Evolutionary conservation across 2,329 filamentous ascomycete species (phyloP).

Genomic region (Diaporthe australafricana): DNA sequence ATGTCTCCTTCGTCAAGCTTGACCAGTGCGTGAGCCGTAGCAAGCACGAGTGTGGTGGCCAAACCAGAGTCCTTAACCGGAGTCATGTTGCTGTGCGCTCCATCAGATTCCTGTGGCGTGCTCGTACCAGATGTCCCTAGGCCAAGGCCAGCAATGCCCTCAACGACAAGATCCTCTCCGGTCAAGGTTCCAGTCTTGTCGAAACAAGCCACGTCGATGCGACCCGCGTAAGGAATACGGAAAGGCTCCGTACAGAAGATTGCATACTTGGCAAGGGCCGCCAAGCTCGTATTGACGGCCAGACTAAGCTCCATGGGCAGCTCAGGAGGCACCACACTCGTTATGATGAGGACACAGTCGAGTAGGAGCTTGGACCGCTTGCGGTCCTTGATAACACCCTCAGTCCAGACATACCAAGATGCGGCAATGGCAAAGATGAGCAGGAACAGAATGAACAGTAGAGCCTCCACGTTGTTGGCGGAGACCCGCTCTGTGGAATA

Average conservation of each 20-base stretch:
- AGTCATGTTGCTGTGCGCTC: constrained; percentile 83
- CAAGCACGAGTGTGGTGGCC: constrained; percentile 91
- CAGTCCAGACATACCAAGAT: constrained; percentile 99
- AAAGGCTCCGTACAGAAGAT: constrained; percentile 99
- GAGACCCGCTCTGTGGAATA: constrained; percentile 99
- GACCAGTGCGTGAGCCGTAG: constrained; percentile 94
- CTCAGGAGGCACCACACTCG: constrained; percentile 97
- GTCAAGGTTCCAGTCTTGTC: constrained; percentile 98
- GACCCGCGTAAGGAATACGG: constrained; percentile 94
- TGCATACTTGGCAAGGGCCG: constrained; percentile 91
- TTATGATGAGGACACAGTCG: constrained; percentile 98
- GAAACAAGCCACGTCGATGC: constrained; percentile 96
- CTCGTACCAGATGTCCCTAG: constrained; percentile 73
- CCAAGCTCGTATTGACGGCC: constrained; percentile 96
- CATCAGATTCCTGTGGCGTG: constrained; percentile 77
- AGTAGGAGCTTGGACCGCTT: constrained; percentile 97
- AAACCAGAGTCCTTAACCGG: constrained; percentile 77
- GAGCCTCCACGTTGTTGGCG: constrained; percentile 95
- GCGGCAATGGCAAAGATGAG: constrained; percentile 96
- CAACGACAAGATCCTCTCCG: constrained; percentile 95
- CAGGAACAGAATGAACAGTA: constrained; percentile 98
- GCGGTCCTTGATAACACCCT: constrained; percentile 92
- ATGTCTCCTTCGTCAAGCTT: constrained; percentile 97
- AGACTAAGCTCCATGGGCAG: constrained; percentile 97
- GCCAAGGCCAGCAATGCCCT: constrained; percentile 91